Conservation (phyloP, 75 land plant genomes). For the Selaginella moellendorffii region DNA sequence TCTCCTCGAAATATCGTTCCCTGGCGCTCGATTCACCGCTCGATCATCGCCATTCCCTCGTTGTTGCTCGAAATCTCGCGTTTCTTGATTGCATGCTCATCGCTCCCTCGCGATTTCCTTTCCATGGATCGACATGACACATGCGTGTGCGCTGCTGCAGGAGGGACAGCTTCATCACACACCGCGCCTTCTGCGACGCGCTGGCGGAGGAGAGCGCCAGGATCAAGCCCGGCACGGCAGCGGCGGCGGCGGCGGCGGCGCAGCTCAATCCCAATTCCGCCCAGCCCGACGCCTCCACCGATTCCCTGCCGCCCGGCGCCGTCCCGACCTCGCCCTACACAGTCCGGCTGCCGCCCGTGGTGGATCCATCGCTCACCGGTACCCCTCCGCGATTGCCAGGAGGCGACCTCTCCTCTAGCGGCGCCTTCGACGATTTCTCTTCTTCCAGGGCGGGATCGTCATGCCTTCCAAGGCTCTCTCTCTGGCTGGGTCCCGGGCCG, state of each 20-base stretch:
- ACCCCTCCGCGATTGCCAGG: no score
- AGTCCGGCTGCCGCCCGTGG: background rate
- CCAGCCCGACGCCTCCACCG: background rate
- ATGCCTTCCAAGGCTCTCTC: background rate
- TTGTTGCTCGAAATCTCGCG: no score
- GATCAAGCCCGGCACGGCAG: background rate
- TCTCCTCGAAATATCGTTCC: no score
- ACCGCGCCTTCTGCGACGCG: constrained; percentile 95
- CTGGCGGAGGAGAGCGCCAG: constrained; percentile 77
- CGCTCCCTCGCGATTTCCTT: no score
- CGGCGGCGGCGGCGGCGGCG: constrained; percentile 7
- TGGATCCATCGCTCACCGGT: no score
- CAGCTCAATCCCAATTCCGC: constrained; percentile 16
- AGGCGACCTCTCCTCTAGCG: no score
- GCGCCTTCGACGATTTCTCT: background rate
- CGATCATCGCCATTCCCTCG: no score
- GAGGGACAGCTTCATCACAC: constrained; percentile 95
- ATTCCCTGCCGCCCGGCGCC: background rate
- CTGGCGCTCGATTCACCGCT: no score
- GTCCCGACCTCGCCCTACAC: background rate
- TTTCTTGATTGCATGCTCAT: no score
- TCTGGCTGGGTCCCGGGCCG: background rate
- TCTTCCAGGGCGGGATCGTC: background rate
- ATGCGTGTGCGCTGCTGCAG: constrained; percentile 24
- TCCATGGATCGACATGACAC: no score